Conservation (phyloP, 441 rosid genomes). For the Macaranga tanarius region DNA sequence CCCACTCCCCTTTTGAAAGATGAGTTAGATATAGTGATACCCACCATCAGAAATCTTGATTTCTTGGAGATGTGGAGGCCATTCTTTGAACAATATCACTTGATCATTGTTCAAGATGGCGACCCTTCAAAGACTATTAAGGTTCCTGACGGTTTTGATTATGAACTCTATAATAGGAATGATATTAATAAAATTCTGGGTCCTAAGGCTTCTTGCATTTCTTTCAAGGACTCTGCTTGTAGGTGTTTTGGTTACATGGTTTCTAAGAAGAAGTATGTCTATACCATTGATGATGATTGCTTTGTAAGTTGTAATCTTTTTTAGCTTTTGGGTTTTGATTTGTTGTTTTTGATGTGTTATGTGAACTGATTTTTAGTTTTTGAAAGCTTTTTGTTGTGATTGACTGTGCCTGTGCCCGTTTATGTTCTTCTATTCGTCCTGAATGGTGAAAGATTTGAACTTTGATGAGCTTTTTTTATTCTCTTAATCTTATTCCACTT, state of each 20-base stretch:
- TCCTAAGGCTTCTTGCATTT: slow-evolving; percentile 94
- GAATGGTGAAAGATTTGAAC: not conserved
- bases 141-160: slow-evolving; percentile 86
- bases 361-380: not conserved
- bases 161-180: slow-evolving; percentile 87
- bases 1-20: slow-evolving; percentile 58
- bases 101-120: slow-evolving; percentile 94
- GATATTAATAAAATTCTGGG: slow-evolving; percentile 85
- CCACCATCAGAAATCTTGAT: slow-evolving; percentile 89
- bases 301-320: slow-evolving; percentile 52
- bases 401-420: not conserved
- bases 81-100: slow-evolving; percentile 79
- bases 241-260: slow-evolving; percentile 96
- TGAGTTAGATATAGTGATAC: slow-evolving; percentile 90
- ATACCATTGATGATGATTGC: slow-evolving; percentile 95
- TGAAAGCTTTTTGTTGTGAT: not conserved
- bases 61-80: slow-evolving; percentile 98
- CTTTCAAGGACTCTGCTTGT: slow-evolving; percentile 98
- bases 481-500: not conserved
- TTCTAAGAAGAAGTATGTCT: slow-evolving; percentile 96
- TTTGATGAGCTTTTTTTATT: not conserved
- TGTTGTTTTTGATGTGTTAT: not conserved
- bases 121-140: slow-evolving; percentile 76
- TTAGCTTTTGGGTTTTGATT: not conserved
- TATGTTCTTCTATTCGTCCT: not conserved